Evolutionary conservation across 495 filamentous ascomycete genomes (phyloP), one percentile per base, ranked within the genome.

Genomic region (Penicillium cinerascens): DNA sequence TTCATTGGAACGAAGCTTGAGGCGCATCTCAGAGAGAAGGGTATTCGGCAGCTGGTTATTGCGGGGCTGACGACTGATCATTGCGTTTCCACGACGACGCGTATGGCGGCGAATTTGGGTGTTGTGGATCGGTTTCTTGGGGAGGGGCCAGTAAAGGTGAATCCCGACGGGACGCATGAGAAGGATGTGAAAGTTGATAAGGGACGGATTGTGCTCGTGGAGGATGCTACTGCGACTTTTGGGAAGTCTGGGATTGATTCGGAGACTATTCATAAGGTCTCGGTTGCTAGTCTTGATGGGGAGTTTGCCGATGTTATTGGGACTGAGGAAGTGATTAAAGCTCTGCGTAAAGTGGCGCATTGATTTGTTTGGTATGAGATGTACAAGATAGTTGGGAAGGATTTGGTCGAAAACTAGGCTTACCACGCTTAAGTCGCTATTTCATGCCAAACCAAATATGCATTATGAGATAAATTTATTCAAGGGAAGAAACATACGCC

Each of bases 41-140:
- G 57, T 0, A 58, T 77, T 20, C 55, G 70, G 6, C 69, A 75
- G 49, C 53, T 80, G 2, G 47, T 78, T 35, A 47, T 78, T 43
- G 64, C 67, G 9, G 76, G 77, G 1, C 52, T 79, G 45, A 78
- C 74, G 0, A 78, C 75, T 27, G 76, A 79, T 60, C 76, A 79
- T 45, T 80, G 77, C 39, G 74, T 80, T 21, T 76, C 72, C 44
- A 80, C 76, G 6, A 75, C 77, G 4, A 64, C 71, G 9, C 69
- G 78, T 17, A 78, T 79, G 72, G 76, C 77, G 4, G 69, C 67
- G 11, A 78, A 81, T 52, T 41, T 78, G 40, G 65, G 70, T 1
- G 74, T 80, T 17, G 73, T 75, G 20, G 66, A 69, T 56, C 61
- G 65, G 18, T 54, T 58, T 38, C 21, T 52, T 6, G 61, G 51